phyloP scores from a whole-genome alignment of 768 basidiomycete species.

The Russula virescens region DNA sequence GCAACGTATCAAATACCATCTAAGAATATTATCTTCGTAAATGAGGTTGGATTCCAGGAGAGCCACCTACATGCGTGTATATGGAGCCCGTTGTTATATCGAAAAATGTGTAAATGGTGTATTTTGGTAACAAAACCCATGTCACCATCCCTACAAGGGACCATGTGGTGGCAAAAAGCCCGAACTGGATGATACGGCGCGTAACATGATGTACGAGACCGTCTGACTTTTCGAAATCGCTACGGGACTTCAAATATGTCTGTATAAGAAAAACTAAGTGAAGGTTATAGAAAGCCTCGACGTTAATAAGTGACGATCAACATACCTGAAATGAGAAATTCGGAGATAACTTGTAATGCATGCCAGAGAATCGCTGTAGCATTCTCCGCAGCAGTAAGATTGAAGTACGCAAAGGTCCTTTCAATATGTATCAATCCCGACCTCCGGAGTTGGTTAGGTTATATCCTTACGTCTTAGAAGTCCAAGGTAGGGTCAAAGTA shows the following conservation, averaged over 20 bases:
- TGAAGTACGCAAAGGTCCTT: background rate
- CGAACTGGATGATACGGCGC: background rate
- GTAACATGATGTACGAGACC: background rate
- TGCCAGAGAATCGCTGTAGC: background rate
- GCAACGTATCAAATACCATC: slow-evolving; percentile 2
- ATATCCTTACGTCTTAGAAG: background rate
- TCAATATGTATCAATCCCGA: background rate
- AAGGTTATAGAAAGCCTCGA: no score
- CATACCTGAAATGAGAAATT: background rate
- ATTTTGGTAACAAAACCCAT: background rate
- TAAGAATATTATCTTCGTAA: background rate
- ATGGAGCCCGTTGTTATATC: background rate
- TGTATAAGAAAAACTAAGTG: background rate
- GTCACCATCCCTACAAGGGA: background rate
- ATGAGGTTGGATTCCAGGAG: no score
- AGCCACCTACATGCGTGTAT: background rate
- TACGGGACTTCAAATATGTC: background rate
- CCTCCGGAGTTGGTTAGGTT: background rate
- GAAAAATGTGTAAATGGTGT: background rate
- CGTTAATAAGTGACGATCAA: background rate
- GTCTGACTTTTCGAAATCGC: background rate
- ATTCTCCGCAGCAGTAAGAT: background rate
- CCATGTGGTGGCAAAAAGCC: background rate
- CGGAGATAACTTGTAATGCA: background rate
- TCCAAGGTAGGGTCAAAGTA: background rate